Conservation (phyloP, 2,329 filamentous ascomycete species). For the Cordyceps militaris region DNA sequence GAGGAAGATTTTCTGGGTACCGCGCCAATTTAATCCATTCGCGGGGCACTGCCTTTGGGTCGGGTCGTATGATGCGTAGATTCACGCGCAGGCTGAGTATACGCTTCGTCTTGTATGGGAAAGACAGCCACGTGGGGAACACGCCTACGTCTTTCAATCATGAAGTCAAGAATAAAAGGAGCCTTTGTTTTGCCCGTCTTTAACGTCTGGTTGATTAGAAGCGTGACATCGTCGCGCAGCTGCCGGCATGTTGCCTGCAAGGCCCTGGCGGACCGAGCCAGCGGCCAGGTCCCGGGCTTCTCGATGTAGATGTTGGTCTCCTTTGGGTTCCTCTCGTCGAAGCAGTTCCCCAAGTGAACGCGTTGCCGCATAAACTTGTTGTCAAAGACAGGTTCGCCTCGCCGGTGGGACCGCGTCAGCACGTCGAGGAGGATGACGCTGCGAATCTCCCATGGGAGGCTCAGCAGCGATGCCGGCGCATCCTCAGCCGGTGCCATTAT, state of each 20-base stretch:
- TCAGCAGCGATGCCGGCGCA: not conserved
- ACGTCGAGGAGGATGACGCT: conserved; percentile 3
- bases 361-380: not conserved
- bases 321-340: not conserved
- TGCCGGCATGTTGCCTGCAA: not conserved
- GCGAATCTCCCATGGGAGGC: conserved; percentile 7
- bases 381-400: not conserved
- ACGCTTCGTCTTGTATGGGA: not conserved
- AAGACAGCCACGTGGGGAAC: not conserved
- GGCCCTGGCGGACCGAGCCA: not conserved
- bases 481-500: not conserved
- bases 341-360: not conserved
- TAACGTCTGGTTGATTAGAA: not conserved
- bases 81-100: not conserved
- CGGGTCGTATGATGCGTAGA: not conserved
- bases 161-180: not conserved
- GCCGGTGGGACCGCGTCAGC: not conserved
- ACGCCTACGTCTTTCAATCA: not conserved
- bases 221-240: not conserved
- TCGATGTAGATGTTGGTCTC: conserved; percentile 7
- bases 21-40: not conserved
- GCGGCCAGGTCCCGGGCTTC: not conserved
- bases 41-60: not conserved
- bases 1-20: not conserved
- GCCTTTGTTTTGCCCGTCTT: not conserved